Percentiles rank a stretch among this genome's conserved stretches.
Evolutionary conservation across 2,329 filamentous ascomycete species (phyloP).

Genomic region (Talaromyces atroroseus): DNA sequence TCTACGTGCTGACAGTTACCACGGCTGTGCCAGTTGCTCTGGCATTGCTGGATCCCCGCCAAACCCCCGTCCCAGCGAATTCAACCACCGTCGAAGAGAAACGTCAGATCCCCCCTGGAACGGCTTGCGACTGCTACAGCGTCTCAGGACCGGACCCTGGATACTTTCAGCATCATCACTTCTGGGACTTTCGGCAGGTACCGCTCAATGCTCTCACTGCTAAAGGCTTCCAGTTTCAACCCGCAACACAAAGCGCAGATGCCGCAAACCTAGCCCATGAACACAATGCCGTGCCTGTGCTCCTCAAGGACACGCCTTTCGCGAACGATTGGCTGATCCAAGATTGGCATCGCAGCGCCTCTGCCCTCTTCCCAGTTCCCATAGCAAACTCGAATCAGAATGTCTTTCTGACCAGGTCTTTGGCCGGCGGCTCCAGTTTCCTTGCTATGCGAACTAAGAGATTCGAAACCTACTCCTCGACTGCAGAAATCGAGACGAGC

Average conservation of each 20-base stretch:
- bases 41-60: neutral
- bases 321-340: slow-evolving; percentile 39
- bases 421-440: slow-evolving; percentile 30
- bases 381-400: slow-evolving; percentile 46
- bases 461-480: slow-evolving; percentile 39
- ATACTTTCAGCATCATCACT: slow-evolving; percentile 48
- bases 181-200: slow-evolving; percentile 48
- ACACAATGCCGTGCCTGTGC: slow-evolving; percentile 18
- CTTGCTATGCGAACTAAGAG: slow-evolving; percentile 46
- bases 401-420: slow-evolving; percentile 37
- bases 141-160: slow-evolving; percentile 38
- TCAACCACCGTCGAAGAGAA: neutral
- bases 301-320: slow-evolving; percentile 29
- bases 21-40: neutral
- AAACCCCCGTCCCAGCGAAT: neutral
- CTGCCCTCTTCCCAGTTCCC: slow-evolving; percentile 31
- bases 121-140: slow-evolving; percentile 45
- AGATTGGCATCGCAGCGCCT: slow-evolving; percentile 40
- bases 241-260: slow-evolving; percentile 13
- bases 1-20: neutral
- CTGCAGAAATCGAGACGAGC: slow-evolving; percentile 45
- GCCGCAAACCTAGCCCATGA: slow-evolving; percentile 8
- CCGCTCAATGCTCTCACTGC: slow-evolving; percentile 21
- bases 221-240: slow-evolving; percentile 20
- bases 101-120: neutral